These are phyloP conservation scores for Monascus ruber DNA, from an alignment of 2,329 filamentous ascomycete species.

Conservation along the genomic window DNA sequence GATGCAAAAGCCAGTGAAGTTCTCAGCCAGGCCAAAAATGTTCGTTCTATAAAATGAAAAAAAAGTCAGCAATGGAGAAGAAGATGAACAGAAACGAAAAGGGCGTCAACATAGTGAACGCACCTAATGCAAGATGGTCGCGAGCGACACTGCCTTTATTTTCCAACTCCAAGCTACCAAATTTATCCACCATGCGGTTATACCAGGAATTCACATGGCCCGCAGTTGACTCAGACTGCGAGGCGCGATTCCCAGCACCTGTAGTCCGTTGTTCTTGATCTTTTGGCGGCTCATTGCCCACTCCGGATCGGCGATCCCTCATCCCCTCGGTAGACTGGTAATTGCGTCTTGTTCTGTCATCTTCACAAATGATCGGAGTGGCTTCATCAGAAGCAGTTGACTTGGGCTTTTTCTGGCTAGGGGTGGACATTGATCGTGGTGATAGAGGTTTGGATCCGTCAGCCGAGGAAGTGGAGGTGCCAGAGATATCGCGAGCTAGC, in stretches of 20 bases:
- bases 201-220: slow-evolving; percentile 31
- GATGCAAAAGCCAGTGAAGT: slow-evolving; percentile 55
- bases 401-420: slow-evolving; percentile 7
- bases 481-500: slow-evolving; percentile 10
- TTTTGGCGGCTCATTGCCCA: background rate
- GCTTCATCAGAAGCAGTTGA: slow-evolving; percentile 13
- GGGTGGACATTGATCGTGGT: slow-evolving; percentile 5
- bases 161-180: slow-evolving; percentile 51
- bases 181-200: slow-evolving; percentile 43
- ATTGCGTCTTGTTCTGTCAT: slow-evolving; percentile 12
- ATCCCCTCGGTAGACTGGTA: slow-evolving; percentile 22
- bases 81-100: background rate
- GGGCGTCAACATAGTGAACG: slow-evolving; percentile 8
- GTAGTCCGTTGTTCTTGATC: background rate
- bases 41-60: slow-evolving; percentile 41
- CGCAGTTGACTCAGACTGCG: slow-evolving; percentile 2
- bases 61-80: slow-evolving; percentile 2
- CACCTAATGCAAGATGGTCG: slow-evolving; percentile 54
- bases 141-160: slow-evolving; percentile 56
- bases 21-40: slow-evolving; percentile 58
- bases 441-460: background rate
- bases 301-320: slow-evolving; percentile 5
- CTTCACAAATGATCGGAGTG: slow-evolving; percentile 20
- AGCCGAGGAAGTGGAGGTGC: slow-evolving; percentile 11
- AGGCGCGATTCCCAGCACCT: background rate